These are phyloP conservation scores for Taphrina populina DNA, from an alignment of 1,139 yeast species.

Conservation along the genomic window DNA sequence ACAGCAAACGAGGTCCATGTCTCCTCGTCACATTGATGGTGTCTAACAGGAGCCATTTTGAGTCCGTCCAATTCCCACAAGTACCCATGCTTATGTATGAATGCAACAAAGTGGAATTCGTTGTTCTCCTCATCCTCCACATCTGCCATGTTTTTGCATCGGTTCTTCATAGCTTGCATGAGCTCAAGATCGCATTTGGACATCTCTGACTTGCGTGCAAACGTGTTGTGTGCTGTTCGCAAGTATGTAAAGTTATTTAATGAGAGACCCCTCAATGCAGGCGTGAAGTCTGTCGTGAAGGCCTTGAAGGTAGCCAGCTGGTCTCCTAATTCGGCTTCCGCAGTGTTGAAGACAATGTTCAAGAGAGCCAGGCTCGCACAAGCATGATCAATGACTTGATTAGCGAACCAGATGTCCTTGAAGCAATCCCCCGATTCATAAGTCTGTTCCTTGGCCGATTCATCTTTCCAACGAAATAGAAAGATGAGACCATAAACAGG, in stretches of 20 bases:
- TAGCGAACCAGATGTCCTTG: conserved; percentile 56
- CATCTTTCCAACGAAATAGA: conserved; percentile 55
- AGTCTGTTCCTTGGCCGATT: conserved; percentile 54
- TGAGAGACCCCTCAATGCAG: conserved; percentile 56
- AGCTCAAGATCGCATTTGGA: conserved; percentile 6
- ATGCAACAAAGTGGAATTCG: conserved; percentile 64
- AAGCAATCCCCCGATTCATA: conserved; percentile 40
- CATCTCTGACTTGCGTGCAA: conserved; percentile 47
- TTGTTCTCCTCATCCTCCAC: conserved; percentile 46
- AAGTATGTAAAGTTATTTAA: conserved; percentile 62
- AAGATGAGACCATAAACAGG: conserved; percentile 66
- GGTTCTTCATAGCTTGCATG: conserved; percentile 4
- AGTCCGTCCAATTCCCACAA: conserved; percentile 69
- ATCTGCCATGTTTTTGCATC: conserved; percentile 46
- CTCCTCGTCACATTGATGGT: conserved; percentile 49
- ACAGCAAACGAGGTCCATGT: conserved; percentile 52
- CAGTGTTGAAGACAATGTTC: conserved; percentile 55
- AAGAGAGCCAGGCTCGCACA: conserved; percentile 77
- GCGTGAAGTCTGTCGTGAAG: conserved; percentile 47
- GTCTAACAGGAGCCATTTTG: conserved; percentile 58
- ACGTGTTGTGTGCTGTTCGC: conserved; percentile 62
- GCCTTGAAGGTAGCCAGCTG: conserved; percentile 53
- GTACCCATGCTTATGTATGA: conserved; percentile 50
- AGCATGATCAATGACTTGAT: conserved; percentile 60
- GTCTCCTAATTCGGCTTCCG: conserved; percentile 53